A percentile compares a stretch with the other conserved stretches of the same genome.
These are phyloP conservation scores for Symmetrospora coprosmae DNA, from an alignment of 768 basidiomycete species.

Conservation along the genomic window DNA sequence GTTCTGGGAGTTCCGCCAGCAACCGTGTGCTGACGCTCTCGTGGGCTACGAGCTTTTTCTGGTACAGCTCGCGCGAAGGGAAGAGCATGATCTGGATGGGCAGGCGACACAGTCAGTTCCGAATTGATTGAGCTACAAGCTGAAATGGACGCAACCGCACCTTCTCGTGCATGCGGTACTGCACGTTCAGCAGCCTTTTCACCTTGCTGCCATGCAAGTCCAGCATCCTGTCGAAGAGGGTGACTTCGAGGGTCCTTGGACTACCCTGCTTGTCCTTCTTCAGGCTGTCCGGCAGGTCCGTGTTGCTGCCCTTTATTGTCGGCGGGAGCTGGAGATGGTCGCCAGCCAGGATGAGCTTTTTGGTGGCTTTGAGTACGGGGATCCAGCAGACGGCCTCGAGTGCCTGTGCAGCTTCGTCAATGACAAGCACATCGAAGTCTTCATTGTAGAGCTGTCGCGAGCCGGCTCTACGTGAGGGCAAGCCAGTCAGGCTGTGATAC, in stretches of 20 bases:
- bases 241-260: conserved; percentile 51
- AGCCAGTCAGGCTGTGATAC: background rate
- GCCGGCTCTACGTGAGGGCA: conserved; percentile 54
- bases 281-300: conserved; percentile 30
- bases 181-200: conserved; percentile 74
- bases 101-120: background rate
- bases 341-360: conserved; percentile 65
- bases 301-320: conserved; percentile 58
- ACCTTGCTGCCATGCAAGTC: conserved; percentile 67
- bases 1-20: conserved; percentile 38
- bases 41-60: conserved; percentile 20
- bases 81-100: conserved; percentile 29
- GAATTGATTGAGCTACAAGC: background rate
- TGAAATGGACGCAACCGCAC: background rate
- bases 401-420: conserved; percentile 96
- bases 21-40: conserved; percentile 35
- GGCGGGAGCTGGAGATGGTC: conserved; percentile 94
- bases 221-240: conserved; percentile 83
- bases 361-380: conserved; percentile 80
- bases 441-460: conserved; percentile 61
- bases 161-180: conserved; percentile 47
- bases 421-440: conserved; percentile 80
- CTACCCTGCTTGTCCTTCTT: conserved; percentile 18
- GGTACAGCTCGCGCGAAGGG: conserved; percentile 26
- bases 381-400: conserved; percentile 94